These are phyloP conservation scores for Fusarium sublunatum DNA, from an alignment of 2,329 filamentous ascomycete genomes.

Conservation along the genomic window DNA sequence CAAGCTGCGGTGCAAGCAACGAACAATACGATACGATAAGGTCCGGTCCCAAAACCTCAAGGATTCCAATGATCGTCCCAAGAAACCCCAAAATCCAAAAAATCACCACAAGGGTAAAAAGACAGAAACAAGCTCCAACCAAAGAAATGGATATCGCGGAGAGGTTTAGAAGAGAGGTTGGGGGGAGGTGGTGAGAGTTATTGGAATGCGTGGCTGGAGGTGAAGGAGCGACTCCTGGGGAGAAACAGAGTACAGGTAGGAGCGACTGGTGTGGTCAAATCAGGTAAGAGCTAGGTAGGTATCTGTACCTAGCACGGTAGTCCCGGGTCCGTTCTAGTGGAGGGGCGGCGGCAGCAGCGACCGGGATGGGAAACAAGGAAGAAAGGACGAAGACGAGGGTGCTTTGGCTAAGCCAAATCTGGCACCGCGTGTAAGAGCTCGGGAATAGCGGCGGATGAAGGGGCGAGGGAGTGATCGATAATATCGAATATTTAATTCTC, in stretches of 20 bases:
- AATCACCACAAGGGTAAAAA: slow-evolving; percentile 20
- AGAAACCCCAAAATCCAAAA: slow-evolving; percentile 35
- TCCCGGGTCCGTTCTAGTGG: slow-evolving; percentile 33
- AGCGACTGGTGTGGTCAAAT: slow-evolving; percentile 33
- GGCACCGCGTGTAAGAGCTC: slow-evolving; percentile 17
- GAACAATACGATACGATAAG: slow-evolving; percentile 17
- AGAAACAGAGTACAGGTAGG: slow-evolving; percentile 30
- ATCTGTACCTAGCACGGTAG: slow-evolving; percentile 43
- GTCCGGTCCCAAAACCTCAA: slow-evolving; percentile 23
- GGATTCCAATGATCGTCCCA: slow-evolving; percentile 34
- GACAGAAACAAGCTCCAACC: slow-evolving; percentile 22
- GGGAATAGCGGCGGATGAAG: slow-evolving; percentile 31
- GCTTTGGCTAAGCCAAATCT: slow-evolving; percentile 24
- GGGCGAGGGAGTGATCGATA: slow-evolving; percentile 11
- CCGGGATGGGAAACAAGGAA: slow-evolving; percentile 42
- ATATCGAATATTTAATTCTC: slow-evolving; percentile 13
- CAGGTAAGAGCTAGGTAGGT: slow-evolving; percentile 41
- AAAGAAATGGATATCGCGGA: slow-evolving; percentile 25
- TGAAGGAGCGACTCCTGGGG: slow-evolving; percentile 27
- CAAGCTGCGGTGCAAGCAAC: slow-evolving; percentile 23
- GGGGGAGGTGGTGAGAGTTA: slow-evolving; percentile 32
- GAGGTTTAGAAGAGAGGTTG: slow-evolving; percentile 34
- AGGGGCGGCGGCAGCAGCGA: slow-evolving; percentile 39
- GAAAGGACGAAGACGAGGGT: slow-evolving; percentile 35
- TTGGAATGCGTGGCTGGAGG: slow-evolving; percentile 36